phyloP scores from a whole-genome alignment of 176 grass and related monocot genomes.

The Avena atlantica region DNA sequence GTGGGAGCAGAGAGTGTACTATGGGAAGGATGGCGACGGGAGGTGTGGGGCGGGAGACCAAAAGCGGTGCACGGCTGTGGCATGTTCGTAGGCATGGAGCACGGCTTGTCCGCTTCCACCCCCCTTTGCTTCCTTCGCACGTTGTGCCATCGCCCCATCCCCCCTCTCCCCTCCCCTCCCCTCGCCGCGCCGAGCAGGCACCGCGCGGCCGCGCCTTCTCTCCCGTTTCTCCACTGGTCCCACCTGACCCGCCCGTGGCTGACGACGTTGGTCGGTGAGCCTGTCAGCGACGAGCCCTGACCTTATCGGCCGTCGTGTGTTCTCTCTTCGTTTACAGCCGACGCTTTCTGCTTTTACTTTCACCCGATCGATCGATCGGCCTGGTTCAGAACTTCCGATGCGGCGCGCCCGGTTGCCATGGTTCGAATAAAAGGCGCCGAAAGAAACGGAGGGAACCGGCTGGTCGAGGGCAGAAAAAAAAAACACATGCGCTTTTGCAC shows the following conservation, averaged over 20 bases:
- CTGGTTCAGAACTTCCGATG: neutral
- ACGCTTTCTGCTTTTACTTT: neutral
- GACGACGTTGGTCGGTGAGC: constrained; percentile 40
- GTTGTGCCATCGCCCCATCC: neutral
- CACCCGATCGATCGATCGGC: neutral
- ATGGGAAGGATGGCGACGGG: neutral
- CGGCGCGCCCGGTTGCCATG: neutral
- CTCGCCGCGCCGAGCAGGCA: too few relatives aligned
- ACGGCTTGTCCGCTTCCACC: constrained; percentile 11
- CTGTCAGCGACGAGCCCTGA: neutral
- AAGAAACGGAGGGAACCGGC: constrained; percentile 36
- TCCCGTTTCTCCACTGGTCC: too few relatives aligned
- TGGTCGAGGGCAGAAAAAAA: neutral
- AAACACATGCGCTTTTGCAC: neutral
- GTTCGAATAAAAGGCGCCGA: constrained; percentile 26
- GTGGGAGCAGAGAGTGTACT: neutral
- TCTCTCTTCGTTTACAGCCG: neutral
- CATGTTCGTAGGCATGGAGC: neutral
- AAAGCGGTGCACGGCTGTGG: neutral
- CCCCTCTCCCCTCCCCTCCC: too few relatives aligned
- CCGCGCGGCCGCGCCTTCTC: too few relatives aligned
- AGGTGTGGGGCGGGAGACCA: constrained; percentile 10
- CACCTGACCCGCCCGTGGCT: neutral
- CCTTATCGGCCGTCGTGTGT: neutral
- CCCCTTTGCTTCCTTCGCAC: constrained; percentile 60